Percentiles rank a stretch among this genome's conserved stretches.
These are phyloP conservation scores for Alternaria arborescens DNA, from an alignment of 2,329 filamentous ascomycete species.

Conservation along the genomic window DNA sequence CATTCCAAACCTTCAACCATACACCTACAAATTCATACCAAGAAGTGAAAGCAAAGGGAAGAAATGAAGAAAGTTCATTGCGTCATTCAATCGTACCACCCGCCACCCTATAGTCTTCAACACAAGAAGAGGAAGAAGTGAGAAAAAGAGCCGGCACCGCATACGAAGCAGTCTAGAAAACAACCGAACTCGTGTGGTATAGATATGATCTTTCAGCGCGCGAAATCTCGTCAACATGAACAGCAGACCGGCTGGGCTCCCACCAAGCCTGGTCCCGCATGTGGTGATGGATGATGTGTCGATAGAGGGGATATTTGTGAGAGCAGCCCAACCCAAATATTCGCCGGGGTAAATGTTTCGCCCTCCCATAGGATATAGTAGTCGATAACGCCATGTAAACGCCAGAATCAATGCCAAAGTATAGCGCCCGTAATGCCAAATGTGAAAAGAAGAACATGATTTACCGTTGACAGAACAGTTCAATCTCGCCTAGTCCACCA, in stretches of 20 bases:
- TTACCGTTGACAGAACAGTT: conserved; percentile 58
- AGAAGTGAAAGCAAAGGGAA: neutral
- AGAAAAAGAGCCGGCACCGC: conserved; percentile 2
- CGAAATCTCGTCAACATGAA: neutral
- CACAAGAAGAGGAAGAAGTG: neutral
- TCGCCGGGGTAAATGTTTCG: neutral
- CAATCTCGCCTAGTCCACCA: conserved; percentile 84
- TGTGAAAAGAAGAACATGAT: conserved; percentile 2
- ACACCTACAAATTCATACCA: neutral
- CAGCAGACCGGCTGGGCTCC: neutral
- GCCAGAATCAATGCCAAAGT: conserved; percentile 12
- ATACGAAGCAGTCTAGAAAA: neutral
- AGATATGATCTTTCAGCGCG: neutral
- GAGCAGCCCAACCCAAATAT: neutral
- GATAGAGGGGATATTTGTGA: conserved; percentile 1
- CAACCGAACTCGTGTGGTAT: conserved; percentile 5
- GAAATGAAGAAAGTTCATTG: conserved; percentile 9
- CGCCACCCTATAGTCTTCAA: conserved; percentile 5
- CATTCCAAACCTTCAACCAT: neutral
- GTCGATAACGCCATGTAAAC: conserved; percentile 3
- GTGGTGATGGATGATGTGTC: neutral
- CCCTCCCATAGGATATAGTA: neutral
- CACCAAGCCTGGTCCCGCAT: neutral
- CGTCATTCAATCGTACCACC: conserved; percentile 15
- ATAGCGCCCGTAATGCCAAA: conserved; percentile 7